A percentile compares a stretch with the other conserved stretches of the same genome.
phyloP scores from a whole-genome alignment of 768 basidiomycete genomes.

The Psilocybe cyanescens region DNA sequence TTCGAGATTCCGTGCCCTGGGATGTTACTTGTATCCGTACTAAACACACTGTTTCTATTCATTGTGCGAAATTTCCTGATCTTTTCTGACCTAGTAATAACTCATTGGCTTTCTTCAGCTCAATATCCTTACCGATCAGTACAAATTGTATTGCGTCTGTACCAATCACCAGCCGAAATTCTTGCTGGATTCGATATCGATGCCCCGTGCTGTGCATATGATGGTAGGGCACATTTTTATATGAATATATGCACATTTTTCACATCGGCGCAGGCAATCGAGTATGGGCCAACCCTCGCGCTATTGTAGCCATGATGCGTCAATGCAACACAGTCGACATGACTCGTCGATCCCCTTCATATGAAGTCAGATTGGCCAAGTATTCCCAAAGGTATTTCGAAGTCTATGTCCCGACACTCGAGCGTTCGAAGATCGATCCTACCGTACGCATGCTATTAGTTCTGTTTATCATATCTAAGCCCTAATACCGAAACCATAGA shows the following conservation, averaged over 20 bases:
- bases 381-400: conserved; percentile 60
- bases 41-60: conserved; percentile 68
- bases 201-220: conserved; percentile 60
- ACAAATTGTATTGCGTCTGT: conserved; percentile 68
- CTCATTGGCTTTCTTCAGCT: conserved; percentile 31
- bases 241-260: not conserved
- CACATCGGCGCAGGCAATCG: conserved; percentile 35
- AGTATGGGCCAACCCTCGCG: conserved; percentile 65
- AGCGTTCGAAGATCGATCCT: conserved; percentile 57
- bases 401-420: conserved; percentile 56
- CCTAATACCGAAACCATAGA: conserved; percentile 34
- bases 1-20: conserved; percentile 69
- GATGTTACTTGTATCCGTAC: conserved; percentile 70
- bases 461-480: not conserved
- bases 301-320: conserved; percentile 65
- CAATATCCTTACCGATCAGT: conserved; percentile 72
- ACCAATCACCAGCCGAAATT: conserved; percentile 65
- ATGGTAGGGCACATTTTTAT: conserved; percentile 21
- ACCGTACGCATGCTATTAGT: conserved; percentile 40
- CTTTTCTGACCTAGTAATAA: not conserved
- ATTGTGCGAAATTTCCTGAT: conserved; percentile 40
- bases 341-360: conserved; percentile 64
- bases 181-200: conserved; percentile 73
- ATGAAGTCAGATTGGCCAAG: conserved; percentile 65
- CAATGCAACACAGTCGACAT: conserved; percentile 68